phyloP scores from a whole-genome alignment of 176 grass and related monocot species.

The Carex myosuroides region DNA sequence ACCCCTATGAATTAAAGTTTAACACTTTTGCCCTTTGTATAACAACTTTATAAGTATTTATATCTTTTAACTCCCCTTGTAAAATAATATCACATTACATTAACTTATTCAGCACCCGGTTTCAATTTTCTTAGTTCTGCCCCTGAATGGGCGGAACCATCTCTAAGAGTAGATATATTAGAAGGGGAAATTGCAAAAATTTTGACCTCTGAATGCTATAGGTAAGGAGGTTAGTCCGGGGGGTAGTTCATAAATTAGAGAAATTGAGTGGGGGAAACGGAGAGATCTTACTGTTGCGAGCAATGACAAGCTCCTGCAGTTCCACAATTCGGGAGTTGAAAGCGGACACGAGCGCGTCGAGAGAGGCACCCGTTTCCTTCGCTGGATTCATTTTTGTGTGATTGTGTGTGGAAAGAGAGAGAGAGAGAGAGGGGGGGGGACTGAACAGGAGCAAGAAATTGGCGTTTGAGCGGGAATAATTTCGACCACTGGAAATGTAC shows the following conservation, averaged over 20 bases:
- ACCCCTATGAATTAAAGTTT: too few species aligned
- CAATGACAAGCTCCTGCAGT: constrained; percentile 77
- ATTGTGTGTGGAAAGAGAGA: not conserved
- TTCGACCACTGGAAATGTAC: not conserved
- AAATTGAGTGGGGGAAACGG: not conserved
- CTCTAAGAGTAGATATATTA: not conserved
- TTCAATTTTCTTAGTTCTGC: too few species aligned
- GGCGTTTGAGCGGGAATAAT: constrained; percentile 23
- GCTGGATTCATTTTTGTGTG: constrained; percentile 36
- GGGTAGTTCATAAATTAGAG: constrained; percentile 12
- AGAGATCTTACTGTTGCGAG: constrained; percentile 67
- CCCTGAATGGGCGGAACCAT: not conserved
- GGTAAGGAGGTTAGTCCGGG: not conserved
- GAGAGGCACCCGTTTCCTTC: constrained; percentile 37
- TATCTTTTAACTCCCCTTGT: too few species aligned
- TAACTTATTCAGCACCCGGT: too few species aligned
- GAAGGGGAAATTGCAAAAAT: not conserved
- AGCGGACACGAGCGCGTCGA: constrained; percentile 45
- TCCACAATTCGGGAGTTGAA: constrained; percentile 57
- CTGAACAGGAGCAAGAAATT: too few species aligned
- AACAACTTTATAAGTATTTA: too few species aligned
- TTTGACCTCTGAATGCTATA: not conserved
- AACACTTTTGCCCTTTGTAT: too few species aligned
- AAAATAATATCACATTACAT: too few species aligned
- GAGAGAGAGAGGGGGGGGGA: not conserved